Base-by-base conservation (phyloP, 2,329 filamentous ascomycete species). In the Cytospora mali region DNA sequence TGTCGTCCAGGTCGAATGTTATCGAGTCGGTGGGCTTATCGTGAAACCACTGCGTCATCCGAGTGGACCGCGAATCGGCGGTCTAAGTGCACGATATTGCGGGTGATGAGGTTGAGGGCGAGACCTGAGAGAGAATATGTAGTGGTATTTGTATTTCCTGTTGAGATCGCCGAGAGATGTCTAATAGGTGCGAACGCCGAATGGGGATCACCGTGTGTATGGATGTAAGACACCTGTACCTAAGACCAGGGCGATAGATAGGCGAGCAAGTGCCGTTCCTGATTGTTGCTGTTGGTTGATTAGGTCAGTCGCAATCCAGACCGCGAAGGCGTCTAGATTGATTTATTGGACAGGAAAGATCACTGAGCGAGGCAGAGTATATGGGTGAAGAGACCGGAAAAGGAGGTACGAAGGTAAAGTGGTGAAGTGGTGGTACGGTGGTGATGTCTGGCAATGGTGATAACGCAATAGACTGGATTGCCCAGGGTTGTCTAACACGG, bases 1-100 rank as follows among this genome's bases (percentile, higher is more conserved):
- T 46, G 31, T 18, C 29, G 29, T 58, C 29, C 29, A n/a, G n/a
- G 39, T 63, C 50, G 50, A 52, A 56, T 65, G 63, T 59, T 63
- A 60, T 62, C 56, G 50, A 60, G 57, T 16, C 21, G 52, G 63
- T 65, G 63, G 63, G 62, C 60, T 60, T 62, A 58, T 62, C 49
- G 56, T 60, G 61, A 55, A 29, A 60, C 63, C 51, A 63, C 63
- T 63, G 62, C 63, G 61, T 65, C 63, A 65, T 63, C 28, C 56
- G 39, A 55, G 62, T 55, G 56, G 53, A 55, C 53, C 57, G 48
- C 48, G 57, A 42, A 23, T 27, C 48, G 55, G 39, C 52, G 62
- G 62, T 56, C 58, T 51, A 33, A 27, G 51, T 10, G 35, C 28
- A 21, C n/a, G 39, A 42, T 6, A 18, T 42, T 42, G 18, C n/a